A percentile compares a stretch with the other conserved stretches of the same genome.
Conservation (phyloP, 805 yeast species). For the Saccharomycopsis oosterbeekiorum region DNA sequence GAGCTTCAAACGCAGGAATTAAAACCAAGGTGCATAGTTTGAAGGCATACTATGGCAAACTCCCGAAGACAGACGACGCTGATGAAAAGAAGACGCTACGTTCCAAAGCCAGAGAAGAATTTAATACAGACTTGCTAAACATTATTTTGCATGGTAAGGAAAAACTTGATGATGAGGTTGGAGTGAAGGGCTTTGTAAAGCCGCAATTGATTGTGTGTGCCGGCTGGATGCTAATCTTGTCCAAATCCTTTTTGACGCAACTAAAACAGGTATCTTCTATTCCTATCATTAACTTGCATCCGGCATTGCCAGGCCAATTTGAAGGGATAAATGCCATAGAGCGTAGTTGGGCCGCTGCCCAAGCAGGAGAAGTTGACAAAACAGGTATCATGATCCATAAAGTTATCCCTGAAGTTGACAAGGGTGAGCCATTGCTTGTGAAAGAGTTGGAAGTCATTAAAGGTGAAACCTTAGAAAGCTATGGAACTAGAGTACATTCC, state of each 20-base stretch:
- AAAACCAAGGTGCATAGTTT: slow-evolving; percentile 67
- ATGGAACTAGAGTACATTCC: slow-evolving; percentile 73
- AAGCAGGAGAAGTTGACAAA: slow-evolving; percentile 58
- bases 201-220: slow-evolving; percentile 95
- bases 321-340: slow-evolving; percentile 97
- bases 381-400: slow-evolving; percentile 97
- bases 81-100: slow-evolving; percentile 57
- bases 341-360: slow-evolving; percentile 93
- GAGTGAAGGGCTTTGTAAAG: slow-evolving; percentile 30
- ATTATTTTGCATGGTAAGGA: slow-evolving; percentile 43
- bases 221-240: slow-evolving; percentile 94
- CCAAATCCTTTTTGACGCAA: slow-evolving; percentile 64
- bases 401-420: slow-evolving; percentile 93
- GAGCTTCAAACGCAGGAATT: slow-evolving; percentile 64
- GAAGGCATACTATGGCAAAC: slow-evolving; percentile 61
- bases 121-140: slow-evolving; percentile 71
- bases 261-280: slow-evolving; percentile 42
- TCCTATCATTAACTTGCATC: slow-evolving; percentile 88
- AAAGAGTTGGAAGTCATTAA: slow-evolving; percentile 62
- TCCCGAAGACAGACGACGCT: slow-evolving; percentile 30
- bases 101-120: slow-evolving; percentile 49
- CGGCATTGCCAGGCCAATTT: slow-evolving; percentile 94
- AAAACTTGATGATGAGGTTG: slow-evolving; percentile 31
- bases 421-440: slow-evolving; percentile 82
- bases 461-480: slow-evolving; percentile 69